These are phyloP conservation scores for Cordyceps pruinosa DNA, from an alignment of 2,329 filamentous ascomycete species.

Conservation along the genomic window DNA sequence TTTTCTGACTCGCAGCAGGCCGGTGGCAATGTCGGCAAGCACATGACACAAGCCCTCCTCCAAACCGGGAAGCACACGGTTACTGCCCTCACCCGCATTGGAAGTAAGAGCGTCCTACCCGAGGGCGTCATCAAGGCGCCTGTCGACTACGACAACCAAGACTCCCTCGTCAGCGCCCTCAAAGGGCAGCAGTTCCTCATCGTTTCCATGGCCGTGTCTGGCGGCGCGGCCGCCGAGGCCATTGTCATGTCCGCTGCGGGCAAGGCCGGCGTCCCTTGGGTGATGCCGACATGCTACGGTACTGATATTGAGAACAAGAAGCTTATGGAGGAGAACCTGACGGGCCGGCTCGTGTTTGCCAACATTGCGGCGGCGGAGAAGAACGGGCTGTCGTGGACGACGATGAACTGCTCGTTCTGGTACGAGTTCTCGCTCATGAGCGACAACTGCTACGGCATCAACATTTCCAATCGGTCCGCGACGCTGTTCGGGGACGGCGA, in stretches of 20 bases:
- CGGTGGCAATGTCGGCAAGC: conserved; percentile 34
- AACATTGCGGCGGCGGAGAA: conserved; percentile 31
- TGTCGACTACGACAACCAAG: conserved; percentile 38
- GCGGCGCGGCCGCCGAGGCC: conserved; percentile 34
- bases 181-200: conserved; percentile 47
- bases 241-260: conserved; percentile 43
- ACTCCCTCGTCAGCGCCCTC: conserved; percentile 41
- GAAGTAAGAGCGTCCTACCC: conserved; percentile 36
- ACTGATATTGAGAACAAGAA: conserved; percentile 24
- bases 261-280: conserved; percentile 42
- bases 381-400: conserved; percentile 28
- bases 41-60: conserved; percentile 37
- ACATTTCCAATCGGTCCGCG: conserved; percentile 34
- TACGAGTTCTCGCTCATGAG: conserved; percentile 42
- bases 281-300: conserved; percentile 44
- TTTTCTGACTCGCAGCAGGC: conserved; percentile 22
- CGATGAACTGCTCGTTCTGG: conserved; percentile 42
- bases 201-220: conserved; percentile 39
- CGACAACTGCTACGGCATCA: conserved; percentile 38
- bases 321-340: conserved; percentile 25
- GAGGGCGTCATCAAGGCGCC: conserved; percentile 32
- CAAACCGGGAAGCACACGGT: conserved; percentile 43
- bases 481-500: conserved; percentile 51
- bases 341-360: conserved; percentile 12
- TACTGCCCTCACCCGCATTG: conserved; percentile 44